Conservation (phyloP, 163 green algal species). For the Trebouxiophyceae sp. region DNA sequence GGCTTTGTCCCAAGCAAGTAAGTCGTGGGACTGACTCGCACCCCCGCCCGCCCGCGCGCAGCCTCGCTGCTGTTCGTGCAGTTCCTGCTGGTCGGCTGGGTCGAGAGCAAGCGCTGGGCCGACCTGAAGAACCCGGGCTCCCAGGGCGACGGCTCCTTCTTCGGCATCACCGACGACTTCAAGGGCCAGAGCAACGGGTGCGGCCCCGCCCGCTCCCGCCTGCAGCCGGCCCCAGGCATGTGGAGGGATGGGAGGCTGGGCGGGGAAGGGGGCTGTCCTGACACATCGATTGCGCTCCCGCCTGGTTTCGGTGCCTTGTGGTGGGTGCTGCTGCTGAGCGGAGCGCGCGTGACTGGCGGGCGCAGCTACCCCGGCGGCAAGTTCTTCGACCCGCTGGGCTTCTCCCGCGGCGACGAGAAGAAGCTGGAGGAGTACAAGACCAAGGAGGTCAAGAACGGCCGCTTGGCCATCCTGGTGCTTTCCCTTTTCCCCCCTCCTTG, state of each 20-base stretch:
- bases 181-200: constrained; percentile 76
- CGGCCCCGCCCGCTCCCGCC: too few relatives aligned
- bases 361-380: constrained; percentile 12
- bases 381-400: constrained; percentile 63
- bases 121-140: constrained; percentile 86
- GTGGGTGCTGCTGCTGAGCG: neutral
- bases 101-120: constrained; percentile 78
- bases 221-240: too few relatives aligned
- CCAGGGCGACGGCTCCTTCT: constrained; percentile 79
- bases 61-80: constrained; percentile 71
- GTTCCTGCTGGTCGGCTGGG: constrained; percentile 81
- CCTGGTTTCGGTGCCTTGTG: too few relatives aligned
- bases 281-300: too few relatives aligned
- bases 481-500: too few relatives aligned
- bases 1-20: too few relatives aligned
- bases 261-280: too few relatives aligned
- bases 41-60: too few relatives aligned
- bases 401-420: constrained; percentile 55
- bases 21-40: too few relatives aligned
- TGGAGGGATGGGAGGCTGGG: too few relatives aligned
- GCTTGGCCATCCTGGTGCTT: neutral
- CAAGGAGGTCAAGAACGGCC: constrained; percentile 84
- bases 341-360: neutral
- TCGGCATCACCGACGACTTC: constrained; percentile 74
- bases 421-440: constrained; percentile 58